Conservation (phyloP, 306 rosid species). For the Lathyrus tuberosus region DNA sequence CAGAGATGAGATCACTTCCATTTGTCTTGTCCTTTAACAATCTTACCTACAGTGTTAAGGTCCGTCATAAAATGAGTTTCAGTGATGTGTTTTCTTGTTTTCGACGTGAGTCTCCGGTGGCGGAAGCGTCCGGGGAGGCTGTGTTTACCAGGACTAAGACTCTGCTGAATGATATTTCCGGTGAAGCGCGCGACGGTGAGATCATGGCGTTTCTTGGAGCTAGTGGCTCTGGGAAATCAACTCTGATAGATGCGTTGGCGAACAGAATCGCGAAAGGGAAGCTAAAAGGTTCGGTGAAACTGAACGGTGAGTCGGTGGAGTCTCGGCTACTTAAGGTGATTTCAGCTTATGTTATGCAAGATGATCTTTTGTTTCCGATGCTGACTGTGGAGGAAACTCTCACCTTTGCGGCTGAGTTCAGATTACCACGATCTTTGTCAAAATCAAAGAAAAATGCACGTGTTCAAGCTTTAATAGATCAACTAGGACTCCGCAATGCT, state of each 20-base stretch:
- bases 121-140: constrained; percentile 47
- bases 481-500: constrained; percentile 80
- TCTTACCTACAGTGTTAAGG: constrained; percentile 77
- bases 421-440: constrained; percentile 73
- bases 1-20: constrained; percentile 62
- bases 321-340: constrained; percentile 81
- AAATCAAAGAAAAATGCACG: constrained; percentile 78
- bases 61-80: constrained; percentile 54
- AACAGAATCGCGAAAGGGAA: constrained; percentile 84
- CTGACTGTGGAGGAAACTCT: constrained; percentile 94
- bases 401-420: constrained; percentile 87
- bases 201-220: constrained; percentile 93
- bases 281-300: constrained; percentile 70
- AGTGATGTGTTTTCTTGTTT: constrained; percentile 24
- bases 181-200: constrained; percentile 91
- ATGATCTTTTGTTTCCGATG: constrained; percentile 94
- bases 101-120: constrained; percentile 32
- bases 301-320: constrained; percentile 78
- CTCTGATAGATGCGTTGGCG: constrained; percentile 87
- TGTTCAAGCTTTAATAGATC: constrained; percentile 84
- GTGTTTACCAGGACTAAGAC: constrained; percentile 60
- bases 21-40: constrained; percentile 75
- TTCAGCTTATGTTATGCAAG: constrained; percentile 97
- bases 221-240: constrained; percentile 92
- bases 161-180: constrained; percentile 76